A percentile compares a stretch with the other conserved stretches of the same genome.
Evolutionary conservation across 306 rosid genomes (phyloP).

Genomic region (Prunus kanzakura): DNA sequence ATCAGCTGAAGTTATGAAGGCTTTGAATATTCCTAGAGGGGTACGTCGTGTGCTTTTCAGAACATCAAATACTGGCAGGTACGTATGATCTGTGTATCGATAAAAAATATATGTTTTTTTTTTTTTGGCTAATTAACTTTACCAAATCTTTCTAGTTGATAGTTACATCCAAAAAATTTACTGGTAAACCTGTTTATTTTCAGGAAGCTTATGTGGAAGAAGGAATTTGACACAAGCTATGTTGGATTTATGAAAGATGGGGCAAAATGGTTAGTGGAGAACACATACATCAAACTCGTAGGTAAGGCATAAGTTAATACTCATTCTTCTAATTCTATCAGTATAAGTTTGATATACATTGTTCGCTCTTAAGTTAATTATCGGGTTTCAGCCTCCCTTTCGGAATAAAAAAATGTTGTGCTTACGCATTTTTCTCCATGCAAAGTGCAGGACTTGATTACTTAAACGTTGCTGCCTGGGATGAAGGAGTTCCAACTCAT

Average conservation of each 20-base stretch:
- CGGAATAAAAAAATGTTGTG: neutral
- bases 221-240: conserved; percentile 66
- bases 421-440: conserved; percentile 30
- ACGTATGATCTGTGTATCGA: neutral
- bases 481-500: conserved; percentile 38
- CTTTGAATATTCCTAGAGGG: conserved; percentile 63
- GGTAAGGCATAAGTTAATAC: neutral
- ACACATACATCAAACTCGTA: conserved; percentile 81
- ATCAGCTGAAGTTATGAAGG: conserved; percentile 83
- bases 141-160: too few species aligned
- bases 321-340: too few species aligned
- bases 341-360: too few species aligned
- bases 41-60: conserved; percentile 73
- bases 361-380: too few species aligned
- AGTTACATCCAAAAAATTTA: neutral
- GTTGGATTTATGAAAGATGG: conserved; percentile 80
- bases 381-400: too few species aligned
- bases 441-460: conserved; percentile 42
- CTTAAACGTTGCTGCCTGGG: conserved; percentile 43
- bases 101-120: too few species aligned
- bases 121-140: too few species aligned
- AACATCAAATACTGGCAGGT: conserved; percentile 75
- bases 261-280: conserved; percentile 88
- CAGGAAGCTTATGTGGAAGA: conserved; percentile 83
- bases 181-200: conserved; percentile 24